These are phyloP conservation scores for Podaxis mareebaensis DNA, from an alignment of 768 basidiomycete genomes.

Conservation along the genomic window DNA sequence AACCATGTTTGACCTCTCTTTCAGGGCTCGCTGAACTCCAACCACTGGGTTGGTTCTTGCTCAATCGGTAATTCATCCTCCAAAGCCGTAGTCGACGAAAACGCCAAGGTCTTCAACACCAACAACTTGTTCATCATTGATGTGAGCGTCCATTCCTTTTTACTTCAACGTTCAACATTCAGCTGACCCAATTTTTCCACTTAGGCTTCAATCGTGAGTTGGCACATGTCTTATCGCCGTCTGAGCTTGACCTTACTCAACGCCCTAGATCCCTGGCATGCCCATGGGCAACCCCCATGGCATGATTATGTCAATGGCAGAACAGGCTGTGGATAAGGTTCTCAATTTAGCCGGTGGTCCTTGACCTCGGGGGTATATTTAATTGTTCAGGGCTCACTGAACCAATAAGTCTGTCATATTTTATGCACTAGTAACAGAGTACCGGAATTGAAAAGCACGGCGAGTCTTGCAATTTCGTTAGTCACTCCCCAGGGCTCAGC, in stretches of 20 bases:
- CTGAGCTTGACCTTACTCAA: neutral
- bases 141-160: slow-evolving; percentile 21
- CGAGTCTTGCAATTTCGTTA: too few species aligned
- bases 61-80: neutral
- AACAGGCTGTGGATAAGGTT: slow-evolving; percentile 12
- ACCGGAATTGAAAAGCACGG: too few species aligned
- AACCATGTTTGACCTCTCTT: neutral
- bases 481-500: too few species aligned
- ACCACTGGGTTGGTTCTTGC: slow-evolving; percentile 58
- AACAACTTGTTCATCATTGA: slow-evolving; percentile 58
- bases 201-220: slow-evolving; percentile 12
- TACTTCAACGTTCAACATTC: neutral
- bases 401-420: too few species aligned
- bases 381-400: neutral
- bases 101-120: slow-evolving; percentile 52
- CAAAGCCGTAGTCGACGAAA: slow-evolving; percentile 51
- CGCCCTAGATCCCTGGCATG: slow-evolving; percentile 6
- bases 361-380: neutral
- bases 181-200: neutral
- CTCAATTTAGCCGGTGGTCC: slow-evolving; percentile 11
- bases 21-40: slow-evolving; percentile 49
- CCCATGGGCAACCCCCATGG: slow-evolving; percentile 13
- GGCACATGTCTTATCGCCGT: neutral
- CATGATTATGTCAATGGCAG: slow-evolving; percentile 12
- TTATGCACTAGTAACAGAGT: too few species aligned